Conservation (phyloP, 148 eudicot species). For the Rhododendron ferrugineum region DNA sequence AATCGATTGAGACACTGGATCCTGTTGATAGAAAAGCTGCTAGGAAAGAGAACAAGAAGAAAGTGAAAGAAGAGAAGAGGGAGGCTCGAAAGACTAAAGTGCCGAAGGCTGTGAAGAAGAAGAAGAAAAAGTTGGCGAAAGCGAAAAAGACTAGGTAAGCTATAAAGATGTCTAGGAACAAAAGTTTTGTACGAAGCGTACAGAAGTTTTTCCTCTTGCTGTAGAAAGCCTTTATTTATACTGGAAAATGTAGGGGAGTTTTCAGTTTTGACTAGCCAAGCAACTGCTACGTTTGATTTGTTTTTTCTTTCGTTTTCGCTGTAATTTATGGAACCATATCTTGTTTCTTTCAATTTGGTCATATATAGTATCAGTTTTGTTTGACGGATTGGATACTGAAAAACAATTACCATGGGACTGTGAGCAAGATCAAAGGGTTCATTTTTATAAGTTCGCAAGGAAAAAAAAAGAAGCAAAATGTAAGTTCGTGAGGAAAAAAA, state of each 20-base stretch:
- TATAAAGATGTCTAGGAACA: background rate
- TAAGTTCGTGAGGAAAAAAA: no score
- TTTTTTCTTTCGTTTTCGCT: background rate
- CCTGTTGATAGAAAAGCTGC: slow-evolving; percentile 67
- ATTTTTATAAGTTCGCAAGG: no score
- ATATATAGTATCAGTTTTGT: background rate
- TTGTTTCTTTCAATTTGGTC: background rate
- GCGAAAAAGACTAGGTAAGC: slow-evolving; percentile 47
- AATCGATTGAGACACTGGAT: slow-evolving; percentile 17
- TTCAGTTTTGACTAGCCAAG: background rate
- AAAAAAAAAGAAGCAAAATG: no score
- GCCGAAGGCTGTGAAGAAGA: slow-evolving; percentile 82
- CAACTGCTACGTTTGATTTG: background rate
- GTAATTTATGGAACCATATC: background rate
- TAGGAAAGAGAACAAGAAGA: slow-evolving; percentile 90
- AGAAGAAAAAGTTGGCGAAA: slow-evolving; percentile 89
- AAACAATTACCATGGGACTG: background rate
- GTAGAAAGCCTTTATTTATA: background rate
- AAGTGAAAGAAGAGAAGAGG: slow-evolving; percentile 93
- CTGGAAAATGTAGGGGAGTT: background rate
- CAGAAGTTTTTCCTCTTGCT: background rate
- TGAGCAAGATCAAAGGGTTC: background rate
- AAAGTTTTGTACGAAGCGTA: background rate
- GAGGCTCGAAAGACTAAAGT: slow-evolving; percentile 78
- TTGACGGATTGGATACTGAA: background rate